These are phyloP conservation scores for Wakefieldia striispora DNA, from an alignment of 768 basidiomycete species.

Conservation along the genomic window DNA sequence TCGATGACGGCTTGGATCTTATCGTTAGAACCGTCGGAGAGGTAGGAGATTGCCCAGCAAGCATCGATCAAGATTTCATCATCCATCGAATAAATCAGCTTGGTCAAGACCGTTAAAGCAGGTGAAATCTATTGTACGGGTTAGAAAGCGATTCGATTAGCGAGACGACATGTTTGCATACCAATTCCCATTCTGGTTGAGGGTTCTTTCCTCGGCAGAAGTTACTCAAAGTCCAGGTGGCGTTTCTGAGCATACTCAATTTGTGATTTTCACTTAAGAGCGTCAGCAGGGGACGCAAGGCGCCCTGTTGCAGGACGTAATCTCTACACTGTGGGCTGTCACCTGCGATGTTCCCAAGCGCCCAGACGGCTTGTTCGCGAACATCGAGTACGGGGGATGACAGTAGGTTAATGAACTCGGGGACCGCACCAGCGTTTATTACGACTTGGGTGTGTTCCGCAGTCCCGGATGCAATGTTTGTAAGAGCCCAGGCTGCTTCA, in stretches of 20 bases:
- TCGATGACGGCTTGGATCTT: conserved; percentile 99
- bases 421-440: conserved; percentile 91
- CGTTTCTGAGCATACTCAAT: conserved; percentile 96
- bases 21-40: conserved; percentile 98
- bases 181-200: conserved; percentile 97
- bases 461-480: conserved; percentile 97
- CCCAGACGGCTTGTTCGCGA: conserved; percentile 99
- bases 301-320: conserved; percentile 91
- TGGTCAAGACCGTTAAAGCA: conserved; percentile 93
- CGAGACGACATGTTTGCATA: conserved; percentile 38
- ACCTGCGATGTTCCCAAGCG: conserved; percentile 97
- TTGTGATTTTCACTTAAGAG: conserved; percentile 96
- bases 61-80: conserved; percentile 99
- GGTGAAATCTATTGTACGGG: conserved; percentile 79
- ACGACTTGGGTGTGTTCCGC: conserved; percentile 98
- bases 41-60: conserved; percentile 99
- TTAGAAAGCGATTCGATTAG: conserved; percentile 12
- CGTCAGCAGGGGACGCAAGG: conserved; percentile 86
- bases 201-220: conserved; percentile 98
- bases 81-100: conserved; percentile 97
- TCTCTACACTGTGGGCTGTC: conserved; percentile 98
- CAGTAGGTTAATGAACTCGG: conserved; percentile 94
- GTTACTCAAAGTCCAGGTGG: conserved; percentile 99
- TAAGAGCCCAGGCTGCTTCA: conserved; percentile 97
- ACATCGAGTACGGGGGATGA: conserved; percentile 96